Conservation (phyloP, 2,329 filamentous ascomycete genomes). For the Apiospora pterosperma region DNA sequence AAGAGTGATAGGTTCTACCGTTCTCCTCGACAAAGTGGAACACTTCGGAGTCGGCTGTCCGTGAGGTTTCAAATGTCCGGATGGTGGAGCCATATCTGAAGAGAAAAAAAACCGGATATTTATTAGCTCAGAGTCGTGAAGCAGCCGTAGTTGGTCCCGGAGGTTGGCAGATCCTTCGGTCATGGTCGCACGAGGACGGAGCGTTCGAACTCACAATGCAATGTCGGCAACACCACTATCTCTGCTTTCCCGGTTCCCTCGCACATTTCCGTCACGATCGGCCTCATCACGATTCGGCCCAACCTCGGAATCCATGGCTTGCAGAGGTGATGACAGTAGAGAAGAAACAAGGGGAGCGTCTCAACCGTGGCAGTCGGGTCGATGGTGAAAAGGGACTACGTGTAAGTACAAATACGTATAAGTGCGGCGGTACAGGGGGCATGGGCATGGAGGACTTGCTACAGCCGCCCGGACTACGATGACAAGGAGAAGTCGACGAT, state of each 20-base stretch:
- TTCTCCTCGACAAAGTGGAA: conserved; percentile 12
- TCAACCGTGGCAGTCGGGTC: background rate
- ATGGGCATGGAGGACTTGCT: background rate
- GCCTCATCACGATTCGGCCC: too few species aligned
- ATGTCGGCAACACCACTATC: background rate
- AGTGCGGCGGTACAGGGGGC: background rate
- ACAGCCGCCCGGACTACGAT: background rate
- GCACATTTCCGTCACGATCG: background rate
- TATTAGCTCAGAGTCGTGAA: background rate
- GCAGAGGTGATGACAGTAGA: background rate
- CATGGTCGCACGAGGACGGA: background rate
- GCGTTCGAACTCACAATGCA: background rate
- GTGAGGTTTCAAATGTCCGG: conserved; percentile 4
- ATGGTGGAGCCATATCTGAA: conserved; percentile 2
- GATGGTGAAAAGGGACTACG: background rate
- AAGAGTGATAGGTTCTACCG: conserved; percentile 12
- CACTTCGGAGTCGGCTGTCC: conserved; percentile 10
- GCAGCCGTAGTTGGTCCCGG: background rate
- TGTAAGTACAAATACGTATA: background rate
- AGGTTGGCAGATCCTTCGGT: background rate
- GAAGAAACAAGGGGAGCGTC: background rate
- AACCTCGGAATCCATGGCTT: background rate
- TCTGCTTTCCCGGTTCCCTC: background rate
- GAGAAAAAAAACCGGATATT: background rate
- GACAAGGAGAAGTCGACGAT: background rate